A percentile compares a stretch with the other conserved stretches of the same genome.
Evolutionary conservation across 1,284 basidiomycete genomes (phyloP).

Genomic region (Irpex rosettiformis): DNA sequence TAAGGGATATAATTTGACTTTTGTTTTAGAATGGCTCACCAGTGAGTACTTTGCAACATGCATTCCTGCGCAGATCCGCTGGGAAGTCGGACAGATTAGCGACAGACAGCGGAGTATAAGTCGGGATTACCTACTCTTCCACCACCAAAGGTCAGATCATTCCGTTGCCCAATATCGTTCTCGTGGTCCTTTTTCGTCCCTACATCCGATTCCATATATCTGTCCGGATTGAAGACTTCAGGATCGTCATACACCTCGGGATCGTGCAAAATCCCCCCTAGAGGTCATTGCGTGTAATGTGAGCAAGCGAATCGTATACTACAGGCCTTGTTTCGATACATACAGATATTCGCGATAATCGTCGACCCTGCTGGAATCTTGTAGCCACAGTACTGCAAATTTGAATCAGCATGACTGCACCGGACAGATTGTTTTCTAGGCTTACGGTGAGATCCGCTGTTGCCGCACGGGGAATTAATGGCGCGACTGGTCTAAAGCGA

Average conservation of each 20-base stretch:
- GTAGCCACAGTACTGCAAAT: constrained; percentile 19
- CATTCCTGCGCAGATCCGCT: constrained; percentile 12
- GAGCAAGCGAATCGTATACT: no score
- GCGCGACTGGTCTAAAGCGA: constrained; percentile 20
- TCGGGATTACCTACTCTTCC: constrained; percentile 6
- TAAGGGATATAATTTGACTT: neutral
- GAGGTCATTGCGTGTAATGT: no score
- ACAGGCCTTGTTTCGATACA: no score
- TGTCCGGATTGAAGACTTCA: neutral
- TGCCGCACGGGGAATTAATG: constrained; percentile 2
- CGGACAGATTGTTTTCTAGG: neutral
- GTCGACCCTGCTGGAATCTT: constrained; percentile 23
- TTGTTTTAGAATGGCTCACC: neutral
- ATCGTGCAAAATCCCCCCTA: neutral
- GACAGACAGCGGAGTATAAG: neutral
- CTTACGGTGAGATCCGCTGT: neutral
- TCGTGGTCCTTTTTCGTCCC: neutral
- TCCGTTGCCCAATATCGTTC: constrained; percentile 2
- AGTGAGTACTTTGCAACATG: constrained; percentile 6
- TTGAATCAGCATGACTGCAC: neutral
- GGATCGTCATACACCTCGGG: neutral
- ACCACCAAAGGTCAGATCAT: constrained; percentile 9
- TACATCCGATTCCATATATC: neutral
- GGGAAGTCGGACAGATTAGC: neutral
- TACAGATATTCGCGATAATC: constrained; percentile 18